Percentiles rank a stretch among this genome's conserved stretches.
Conservation (phyloP, 768 basidiomycete genomes). For the Leccinum subgranulosum region DNA sequence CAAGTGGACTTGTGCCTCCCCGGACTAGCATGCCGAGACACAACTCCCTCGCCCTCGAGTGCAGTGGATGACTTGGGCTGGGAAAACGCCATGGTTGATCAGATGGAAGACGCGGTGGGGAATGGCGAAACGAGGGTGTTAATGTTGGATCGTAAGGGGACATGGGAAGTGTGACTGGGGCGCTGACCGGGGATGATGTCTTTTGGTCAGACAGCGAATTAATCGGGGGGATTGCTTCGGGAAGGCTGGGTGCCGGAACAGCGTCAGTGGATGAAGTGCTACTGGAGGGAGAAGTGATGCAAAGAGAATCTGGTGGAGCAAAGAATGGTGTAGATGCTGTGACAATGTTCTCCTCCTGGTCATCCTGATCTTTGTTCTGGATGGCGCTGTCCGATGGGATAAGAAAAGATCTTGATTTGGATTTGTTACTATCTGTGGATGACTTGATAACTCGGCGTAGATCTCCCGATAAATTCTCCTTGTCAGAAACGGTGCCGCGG, state of each 20-base stretch:
- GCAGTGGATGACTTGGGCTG: conserved; percentile 75
- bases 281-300: conserved; percentile 16
- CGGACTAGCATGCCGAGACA: conserved; percentile 63
- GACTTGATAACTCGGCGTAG: conserved; percentile 28
- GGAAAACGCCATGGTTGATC: conserved; percentile 83
- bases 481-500: conserved; percentile 35
- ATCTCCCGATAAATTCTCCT: conserved; percentile 32
- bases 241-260: background rate
- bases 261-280: conserved; percentile 1
- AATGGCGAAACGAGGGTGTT: conserved; percentile 77
- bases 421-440: conserved; percentile 19
- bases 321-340: conserved; percentile 23
- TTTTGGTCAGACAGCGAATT: conserved; percentile 5
- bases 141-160: conserved; percentile 75
- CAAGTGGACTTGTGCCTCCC: conserved; percentile 47
- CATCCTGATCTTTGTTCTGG: conserved; percentile 11
- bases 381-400: conserved; percentile 12
- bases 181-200: conserved; percentile 25
- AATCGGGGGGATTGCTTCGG: background rate
- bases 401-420: conserved; percentile 22
- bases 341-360: conserved; percentile 11
- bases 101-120: conserved; percentile 68
- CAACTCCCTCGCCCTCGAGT: conserved; percentile 60
- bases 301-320: conserved; percentile 26
- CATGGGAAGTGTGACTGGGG: conserved; percentile 42